Evolutionary conservation across 805 yeast species (phyloP).

Genomic region (Candida oleophila): DNA sequence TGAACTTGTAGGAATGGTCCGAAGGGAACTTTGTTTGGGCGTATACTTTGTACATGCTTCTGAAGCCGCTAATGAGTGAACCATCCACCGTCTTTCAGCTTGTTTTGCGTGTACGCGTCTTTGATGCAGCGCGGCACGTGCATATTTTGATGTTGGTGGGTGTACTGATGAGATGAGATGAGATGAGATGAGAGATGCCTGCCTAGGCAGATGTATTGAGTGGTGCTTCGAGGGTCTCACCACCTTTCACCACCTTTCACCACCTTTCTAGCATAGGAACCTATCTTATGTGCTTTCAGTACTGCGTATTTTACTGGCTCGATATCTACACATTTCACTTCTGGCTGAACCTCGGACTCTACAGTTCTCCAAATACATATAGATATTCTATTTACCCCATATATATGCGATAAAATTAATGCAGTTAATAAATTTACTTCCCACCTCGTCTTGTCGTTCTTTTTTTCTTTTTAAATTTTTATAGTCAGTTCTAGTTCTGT

Average conservation of each 20-base stretch:
- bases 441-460: not conserved
- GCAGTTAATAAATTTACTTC: not conserved
- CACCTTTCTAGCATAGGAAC: no score
- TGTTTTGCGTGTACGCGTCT: not conserved
- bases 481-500: constrained; percentile 59
- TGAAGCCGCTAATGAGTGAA: not conserved
- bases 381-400: not conserved
- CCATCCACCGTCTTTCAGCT: not conserved
- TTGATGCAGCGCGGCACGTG: no score
- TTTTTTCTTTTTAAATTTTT: not conserved
- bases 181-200: no score
- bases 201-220: no score
- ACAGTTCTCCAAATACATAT: not conserved
- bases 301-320: no score
- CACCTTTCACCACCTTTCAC: no score
- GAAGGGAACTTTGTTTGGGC: constrained; percentile 5
- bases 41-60: constrained; percentile 1
- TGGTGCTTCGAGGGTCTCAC: no score
- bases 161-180: no score
- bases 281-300: no score
- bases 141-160: no score
- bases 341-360: no score
- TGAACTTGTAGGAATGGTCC: constrained; percentile 40
- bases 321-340: no score
- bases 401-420: not conserved